Base-by-base conservation (phyloP, 192 early-diverging fungal species). In the Coemansia erecta region DNA sequence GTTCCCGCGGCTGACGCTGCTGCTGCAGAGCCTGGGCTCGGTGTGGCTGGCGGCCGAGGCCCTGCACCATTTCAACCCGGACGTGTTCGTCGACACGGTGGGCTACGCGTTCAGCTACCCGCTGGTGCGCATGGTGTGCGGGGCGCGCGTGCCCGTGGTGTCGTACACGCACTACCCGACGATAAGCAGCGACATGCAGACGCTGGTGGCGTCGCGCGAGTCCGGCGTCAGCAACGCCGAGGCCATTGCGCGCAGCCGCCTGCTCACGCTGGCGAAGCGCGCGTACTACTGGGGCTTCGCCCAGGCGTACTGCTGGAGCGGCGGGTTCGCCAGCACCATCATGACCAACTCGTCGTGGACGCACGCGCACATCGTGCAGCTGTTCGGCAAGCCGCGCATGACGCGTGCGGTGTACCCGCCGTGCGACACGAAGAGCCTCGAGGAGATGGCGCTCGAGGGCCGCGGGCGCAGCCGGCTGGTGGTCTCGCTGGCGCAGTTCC, bases 321-420 rank as follows among this genome's bases (percentile, higher is more conserved):
- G 98, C 3, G 82, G 85, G 14, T 93, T 81, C 64, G 86, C 92
- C 0, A 83, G 92, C 65, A 76, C 86, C 2, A 86, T 95, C 1
- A 91, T 97, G 90, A 89, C 89, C n/a, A 98, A 99, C 76, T 98
- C 95, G 10, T 85, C 90, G 1, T 99, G 97, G 97, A 99, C 97
- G 15, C 83, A 87, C 40, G 82, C 67, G 41, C 97, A 99, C 61
- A 92, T 99, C 48, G 87, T 92, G 58, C 52, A 79, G n/a, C 66
- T 98, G 8, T 99, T 93, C 87, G 65, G 72, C 0, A 82, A 83
- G 11, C 80, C 89, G 10, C 42, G 53, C 0, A 58, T 62, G 28
- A 87, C 91, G 4, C 60, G 63, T 10, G 82, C 92, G 2, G 86
- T 97, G 1, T 98, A 95, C 73, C 97, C 97, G 18, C 95, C 97